These are phyloP conservation scores for Dioszegia hungarica DNA, from an alignment of 768 basidiomycete species.

Conservation along the genomic window DNA sequence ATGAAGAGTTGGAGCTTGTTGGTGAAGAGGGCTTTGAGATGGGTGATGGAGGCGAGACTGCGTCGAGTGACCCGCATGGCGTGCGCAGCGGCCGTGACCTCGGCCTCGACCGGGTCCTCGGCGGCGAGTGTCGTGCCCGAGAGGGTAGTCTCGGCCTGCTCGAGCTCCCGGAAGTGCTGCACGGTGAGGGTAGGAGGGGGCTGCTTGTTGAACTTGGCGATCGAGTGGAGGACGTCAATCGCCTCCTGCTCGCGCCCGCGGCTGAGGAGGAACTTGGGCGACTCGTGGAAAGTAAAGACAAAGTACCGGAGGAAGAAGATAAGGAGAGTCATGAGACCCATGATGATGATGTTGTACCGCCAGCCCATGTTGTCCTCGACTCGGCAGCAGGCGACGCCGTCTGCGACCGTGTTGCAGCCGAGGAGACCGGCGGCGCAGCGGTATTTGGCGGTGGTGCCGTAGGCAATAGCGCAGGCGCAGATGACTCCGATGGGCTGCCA, in stretches of 20 bases:
- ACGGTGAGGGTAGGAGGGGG: conserved; percentile 44
- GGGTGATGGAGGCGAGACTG: conserved; percentile 30
- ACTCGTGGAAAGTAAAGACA: conserved; percentile 60
- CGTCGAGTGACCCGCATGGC: conserved; percentile 19
- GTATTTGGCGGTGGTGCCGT: conserved; percentile 59
- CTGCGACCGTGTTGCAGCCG: conserved; percentile 28
- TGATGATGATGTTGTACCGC: conserved; percentile 57
- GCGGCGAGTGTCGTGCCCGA: neutral
- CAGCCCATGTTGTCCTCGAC: conserved; percentile 60
- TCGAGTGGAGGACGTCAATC: conserved; percentile 51
- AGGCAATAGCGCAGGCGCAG: conserved; percentile 56
- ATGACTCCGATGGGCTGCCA: conserved; percentile 54
- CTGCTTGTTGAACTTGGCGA: conserved; percentile 50
- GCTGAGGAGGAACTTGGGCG: conserved; percentile 60
- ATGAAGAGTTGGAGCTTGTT: conserved; percentile 41
- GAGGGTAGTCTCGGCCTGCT: conserved; percentile 20
- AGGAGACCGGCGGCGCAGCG: conserved; percentile 51
- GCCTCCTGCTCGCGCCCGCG: conserved; percentile 60
- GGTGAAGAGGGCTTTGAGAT: conserved; percentile 48
- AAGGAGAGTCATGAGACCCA: conserved; percentile 52
- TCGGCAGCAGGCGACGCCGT: conserved; percentile 52
- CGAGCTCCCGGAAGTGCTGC: conserved; percentile 48
- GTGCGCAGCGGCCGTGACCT: neutral
- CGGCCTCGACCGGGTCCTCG: neutral
- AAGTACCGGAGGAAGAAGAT: conserved; percentile 59